phyloP scores from a whole-genome alignment of 2,329 filamentous ascomycete genomes.

The Bipolaris zeicola region DNA sequence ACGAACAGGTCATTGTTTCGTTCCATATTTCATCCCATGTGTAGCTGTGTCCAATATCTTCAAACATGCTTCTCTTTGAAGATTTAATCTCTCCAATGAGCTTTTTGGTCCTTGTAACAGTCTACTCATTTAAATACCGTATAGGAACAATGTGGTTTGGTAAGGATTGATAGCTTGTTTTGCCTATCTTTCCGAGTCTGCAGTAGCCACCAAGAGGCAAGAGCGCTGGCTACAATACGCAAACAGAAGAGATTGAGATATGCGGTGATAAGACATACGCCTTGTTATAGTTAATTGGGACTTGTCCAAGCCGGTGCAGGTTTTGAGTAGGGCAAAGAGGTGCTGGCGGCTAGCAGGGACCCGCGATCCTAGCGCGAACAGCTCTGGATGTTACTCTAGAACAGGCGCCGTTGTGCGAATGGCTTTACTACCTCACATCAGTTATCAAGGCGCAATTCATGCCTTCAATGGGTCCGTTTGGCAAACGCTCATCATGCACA shows the following conservation, averaged over 20 bases:
- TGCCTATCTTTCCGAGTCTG: neutral
- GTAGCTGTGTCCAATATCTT: neutral
- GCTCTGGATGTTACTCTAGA: neutral
- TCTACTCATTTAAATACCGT: neutral
- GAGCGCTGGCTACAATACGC: too few species aligned
- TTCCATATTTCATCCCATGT: neutral
- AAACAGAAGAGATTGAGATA: too few species aligned
- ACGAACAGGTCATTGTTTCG: neutral
- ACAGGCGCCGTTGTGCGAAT: neutral
- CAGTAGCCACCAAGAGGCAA: too few species aligned
- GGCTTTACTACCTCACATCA: neutral
- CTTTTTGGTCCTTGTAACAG: neutral
- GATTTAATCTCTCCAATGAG: neutral
- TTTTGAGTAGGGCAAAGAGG: neutral
- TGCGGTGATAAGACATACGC: neutral
- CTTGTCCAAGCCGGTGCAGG: neutral
- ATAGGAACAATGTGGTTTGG: neutral
- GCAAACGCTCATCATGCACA: neutral
- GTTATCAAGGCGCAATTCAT: neutral
- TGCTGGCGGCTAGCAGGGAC: neutral
- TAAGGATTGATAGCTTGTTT: neutral
- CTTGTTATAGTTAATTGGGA: neutral
- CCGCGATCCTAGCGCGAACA: slow-evolving; percentile 5
- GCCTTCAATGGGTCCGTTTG: neutral
- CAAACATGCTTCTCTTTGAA: neutral